These are phyloP conservation scores for Ogataea saltuana DNA, from an alignment of 805 yeast genomes.

Conservation along the genomic window DNA sequence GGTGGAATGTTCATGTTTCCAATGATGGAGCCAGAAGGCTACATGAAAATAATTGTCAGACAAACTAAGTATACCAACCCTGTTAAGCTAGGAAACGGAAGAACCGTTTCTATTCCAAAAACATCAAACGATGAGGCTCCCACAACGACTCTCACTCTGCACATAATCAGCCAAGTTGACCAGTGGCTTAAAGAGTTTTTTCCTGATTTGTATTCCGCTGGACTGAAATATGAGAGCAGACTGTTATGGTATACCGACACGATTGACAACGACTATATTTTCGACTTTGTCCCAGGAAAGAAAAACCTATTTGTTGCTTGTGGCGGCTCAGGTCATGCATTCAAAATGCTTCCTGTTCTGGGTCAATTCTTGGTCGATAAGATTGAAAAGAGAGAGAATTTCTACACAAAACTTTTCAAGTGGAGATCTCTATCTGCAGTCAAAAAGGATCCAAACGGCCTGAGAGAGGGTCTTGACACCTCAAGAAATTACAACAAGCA, in stretches of 20 bases:
- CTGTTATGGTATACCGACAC: conserved; percentile 38
- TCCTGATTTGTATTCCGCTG: conserved; percentile 32
- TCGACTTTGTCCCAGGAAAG: conserved; percentile 36
- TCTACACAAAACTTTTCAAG: conserved; percentile 33
- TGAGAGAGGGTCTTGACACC: conserved; percentile 27
- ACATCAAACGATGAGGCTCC: conserved; percentile 29
- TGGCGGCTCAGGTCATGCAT: conserved; percentile 41
- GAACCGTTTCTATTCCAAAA: conserved; percentile 35
- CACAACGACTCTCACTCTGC: conserved; percentile 28
- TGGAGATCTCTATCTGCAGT: conserved; percentile 36
- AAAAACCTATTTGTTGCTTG: conserved; percentile 34
- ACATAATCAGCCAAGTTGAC: conserved; percentile 30
- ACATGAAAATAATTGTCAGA: conserved; percentile 38
- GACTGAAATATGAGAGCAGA: conserved; percentile 27
- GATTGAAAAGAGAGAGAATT: conserved; percentile 35
- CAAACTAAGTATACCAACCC: conserved; percentile 40
- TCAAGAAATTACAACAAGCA: conserved; percentile 26
- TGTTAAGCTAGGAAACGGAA: conserved; percentile 20
- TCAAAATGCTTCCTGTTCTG: conserved; percentile 37
- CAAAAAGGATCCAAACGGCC: conserved; percentile 32
- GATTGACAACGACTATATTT: conserved; percentile 35
- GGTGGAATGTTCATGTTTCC: conserved; percentile 41
- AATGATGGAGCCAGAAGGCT: conserved; percentile 37
- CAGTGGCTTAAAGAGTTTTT: conserved; percentile 29
- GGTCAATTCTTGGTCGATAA: conserved; percentile 36